A percentile compares a stretch with the other conserved stretches of the same genome.
These are phyloP conservation scores for Phaeosphaeriaceae sp. DNA, from an alignment of 2,329 filamentous ascomycete species.

Conservation along the genomic window DNA sequence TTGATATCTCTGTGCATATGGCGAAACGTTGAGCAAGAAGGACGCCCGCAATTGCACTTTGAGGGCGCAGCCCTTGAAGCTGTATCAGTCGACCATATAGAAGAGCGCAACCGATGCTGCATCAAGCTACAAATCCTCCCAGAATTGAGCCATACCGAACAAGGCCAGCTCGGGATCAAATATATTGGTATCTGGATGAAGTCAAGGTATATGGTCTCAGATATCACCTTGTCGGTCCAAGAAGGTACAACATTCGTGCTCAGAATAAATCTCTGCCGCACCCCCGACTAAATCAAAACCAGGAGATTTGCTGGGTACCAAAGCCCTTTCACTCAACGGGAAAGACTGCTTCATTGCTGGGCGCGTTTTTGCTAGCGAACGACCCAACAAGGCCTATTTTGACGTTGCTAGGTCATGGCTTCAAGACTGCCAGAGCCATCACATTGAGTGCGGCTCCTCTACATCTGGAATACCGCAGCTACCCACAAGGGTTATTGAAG, in stretches of 20 bases:
- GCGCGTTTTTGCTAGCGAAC: conserved; percentile 1
- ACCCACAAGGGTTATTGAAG: conserved; percentile 6
- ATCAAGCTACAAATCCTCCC: not conserved
- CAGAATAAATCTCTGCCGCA: too few species aligned
- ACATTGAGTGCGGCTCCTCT: not conserved
- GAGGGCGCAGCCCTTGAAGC: not conserved
- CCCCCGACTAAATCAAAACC: not conserved
- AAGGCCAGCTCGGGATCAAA: not conserved
- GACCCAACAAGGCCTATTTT: conserved; percentile 5
- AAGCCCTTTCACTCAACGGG: not conserved
- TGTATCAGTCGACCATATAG: not conserved
- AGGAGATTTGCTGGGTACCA: conserved; percentile 3
- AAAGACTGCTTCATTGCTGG: not conserved
- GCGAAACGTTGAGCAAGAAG: not conserved
- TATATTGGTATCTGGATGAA: conserved; percentile 3
- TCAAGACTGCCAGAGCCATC: conserved; percentile 4
- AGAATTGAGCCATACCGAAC: not conserved
- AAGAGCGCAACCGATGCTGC: not conserved
- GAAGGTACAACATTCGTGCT: conserved; percentile 4
- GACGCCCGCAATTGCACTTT: not conserved
- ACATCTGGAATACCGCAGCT: not conserved
- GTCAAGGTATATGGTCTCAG: not conserved
- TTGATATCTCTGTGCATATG: not conserved
- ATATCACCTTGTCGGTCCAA: conserved; percentile 3
- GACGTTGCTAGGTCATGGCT: conserved; percentile 6